These are phyloP conservation scores for Thalassiosira oceanica DNA, from an alignment of 352 stramenopile species.

Conservation along the genomic window DNA sequence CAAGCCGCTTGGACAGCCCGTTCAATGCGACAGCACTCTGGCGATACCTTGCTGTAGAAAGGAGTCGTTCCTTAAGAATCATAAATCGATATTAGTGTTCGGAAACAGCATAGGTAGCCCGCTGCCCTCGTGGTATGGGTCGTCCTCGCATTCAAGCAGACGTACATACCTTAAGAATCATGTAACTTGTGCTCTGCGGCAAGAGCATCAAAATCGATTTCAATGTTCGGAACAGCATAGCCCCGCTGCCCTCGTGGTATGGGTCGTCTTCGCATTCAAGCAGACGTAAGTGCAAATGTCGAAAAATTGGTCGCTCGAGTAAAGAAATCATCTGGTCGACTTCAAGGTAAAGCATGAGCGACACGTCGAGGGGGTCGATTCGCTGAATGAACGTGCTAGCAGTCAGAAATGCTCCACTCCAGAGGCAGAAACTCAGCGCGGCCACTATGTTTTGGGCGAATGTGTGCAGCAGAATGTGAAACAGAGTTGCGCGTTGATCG, in stretches of 20 bases:
- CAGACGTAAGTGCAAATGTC: conserved; percentile 77
- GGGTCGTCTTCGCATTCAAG: conserved; percentile 71
- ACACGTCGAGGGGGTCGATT: conserved; percentile 75
- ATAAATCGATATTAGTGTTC: conserved; percentile 66
- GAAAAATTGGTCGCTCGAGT: conserved; percentile 77
- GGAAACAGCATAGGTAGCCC: conserved; percentile 80
- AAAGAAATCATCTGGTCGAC: conserved; percentile 71
- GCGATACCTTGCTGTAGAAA: conserved; percentile 66
- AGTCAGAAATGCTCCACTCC: conserved; percentile 72
- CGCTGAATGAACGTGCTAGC: conserved; percentile 64
- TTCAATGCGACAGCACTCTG: conserved; percentile 50
- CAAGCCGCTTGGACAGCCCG: conserved; percentile 29
- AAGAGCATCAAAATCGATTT: conserved; percentile 78
- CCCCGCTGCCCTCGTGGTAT: conserved; percentile 67
- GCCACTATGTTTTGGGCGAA: conserved; percentile 77
- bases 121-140: conserved; percentile 67
- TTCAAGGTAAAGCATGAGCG: conserved; percentile 77
- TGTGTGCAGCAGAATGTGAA: conserved; percentile 77
- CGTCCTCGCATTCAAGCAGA: conserved; percentile 74
- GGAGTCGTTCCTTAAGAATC: conserved; percentile 66
- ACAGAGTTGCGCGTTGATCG: conserved; percentile 50
- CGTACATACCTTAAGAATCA: too few species aligned
- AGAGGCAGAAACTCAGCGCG: conserved; percentile 70
- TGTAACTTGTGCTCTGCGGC: conserved; percentile 75
- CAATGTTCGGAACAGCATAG: conserved; percentile 76